phyloP scores from a whole-genome alignment of 257 asterid species.

The Rhazya stricta region DNA sequence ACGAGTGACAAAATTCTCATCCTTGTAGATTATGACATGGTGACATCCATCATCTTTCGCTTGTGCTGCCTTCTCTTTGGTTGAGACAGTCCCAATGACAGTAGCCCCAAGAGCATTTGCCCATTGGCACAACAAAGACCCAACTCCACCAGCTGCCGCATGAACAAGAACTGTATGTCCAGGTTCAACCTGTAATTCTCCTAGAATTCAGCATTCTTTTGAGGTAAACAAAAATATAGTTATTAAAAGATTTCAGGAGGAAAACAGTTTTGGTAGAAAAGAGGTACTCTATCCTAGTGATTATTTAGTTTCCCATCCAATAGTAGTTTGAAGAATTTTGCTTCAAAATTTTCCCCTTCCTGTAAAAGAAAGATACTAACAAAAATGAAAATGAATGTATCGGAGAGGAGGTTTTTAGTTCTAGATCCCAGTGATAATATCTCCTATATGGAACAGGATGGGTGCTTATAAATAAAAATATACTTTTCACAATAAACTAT shows the following conservation, averaged over 20 bases:
- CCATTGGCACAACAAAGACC: slow-evolving; percentile 96
- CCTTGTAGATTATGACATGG: slow-evolving; percentile 71
- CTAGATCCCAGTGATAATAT: neutral
- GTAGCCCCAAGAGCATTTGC: slow-evolving; percentile 90
- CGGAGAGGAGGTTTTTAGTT: neutral
- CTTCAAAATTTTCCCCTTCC: too few species aligned
- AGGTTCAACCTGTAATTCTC: slow-evolving; percentile 54
- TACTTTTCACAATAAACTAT: neutral
- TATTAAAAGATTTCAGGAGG: neutral
- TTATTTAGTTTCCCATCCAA: neutral
- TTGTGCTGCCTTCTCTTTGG: slow-evolving; percentile 80
- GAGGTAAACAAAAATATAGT: neutral
- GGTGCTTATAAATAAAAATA: neutral
- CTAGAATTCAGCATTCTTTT: slow-evolving; percentile 10
- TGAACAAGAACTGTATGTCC: slow-evolving; percentile 88
- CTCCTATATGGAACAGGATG: neutral
- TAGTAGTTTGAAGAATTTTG: neutral
- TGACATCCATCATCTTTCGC: slow-evolving; percentile 94
- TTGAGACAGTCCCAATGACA: slow-evolving; percentile 92
- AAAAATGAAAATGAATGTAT: neutral
- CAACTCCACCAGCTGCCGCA: slow-evolving; percentile 99
- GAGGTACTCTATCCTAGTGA: neutral
- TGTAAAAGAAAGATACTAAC: neutral
- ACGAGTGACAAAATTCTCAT: slow-evolving; percentile 71
- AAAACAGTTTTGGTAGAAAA: neutral